Percentiles rank a stretch among this genome's conserved stretches.
Evolutionary conservation across 352 stramenopile species (phyloP).

Genomic region (Phytophthora kernoviae): DNA sequence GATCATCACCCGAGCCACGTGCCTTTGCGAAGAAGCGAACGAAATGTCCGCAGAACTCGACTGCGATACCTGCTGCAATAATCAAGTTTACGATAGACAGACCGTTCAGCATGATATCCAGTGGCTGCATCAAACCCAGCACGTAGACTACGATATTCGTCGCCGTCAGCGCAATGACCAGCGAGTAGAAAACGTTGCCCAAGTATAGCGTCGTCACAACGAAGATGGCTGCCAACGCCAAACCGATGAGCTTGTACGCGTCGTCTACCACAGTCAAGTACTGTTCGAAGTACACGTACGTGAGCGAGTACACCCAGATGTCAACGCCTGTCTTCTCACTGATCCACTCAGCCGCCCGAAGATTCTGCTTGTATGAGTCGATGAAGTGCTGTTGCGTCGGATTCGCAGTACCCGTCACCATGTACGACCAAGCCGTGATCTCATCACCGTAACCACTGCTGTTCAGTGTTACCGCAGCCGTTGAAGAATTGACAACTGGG

Average conservation of each 20-base stretch:
- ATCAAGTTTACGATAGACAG: constrained; percentile 88
- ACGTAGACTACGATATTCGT: constrained; percentile 62
- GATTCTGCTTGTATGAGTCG: constrained; percentile 63
- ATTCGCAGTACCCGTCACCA: constrained; percentile 60
- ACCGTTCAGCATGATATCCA: constrained; percentile 78
- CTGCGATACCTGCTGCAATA: constrained; percentile 76
- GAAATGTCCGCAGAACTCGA: constrained; percentile 88
- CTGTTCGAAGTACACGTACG: constrained; percentile 72
- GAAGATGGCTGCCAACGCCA: constrained; percentile 55
- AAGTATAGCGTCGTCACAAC: constrained; percentile 59
- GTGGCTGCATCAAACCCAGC: constrained; percentile 58
- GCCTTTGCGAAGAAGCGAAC: constrained; percentile 70
- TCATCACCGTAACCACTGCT: constrained; percentile 50
- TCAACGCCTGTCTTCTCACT: constrained; percentile 63
- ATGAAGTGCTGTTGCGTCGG: constrained; percentile 63
- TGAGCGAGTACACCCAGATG: constrained; percentile 62
- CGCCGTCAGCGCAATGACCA: constrained; percentile 49
- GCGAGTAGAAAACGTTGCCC: constrained; percentile 46
- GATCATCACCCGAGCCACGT: constrained; percentile 39
- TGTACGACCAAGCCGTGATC: constrained; percentile 76
- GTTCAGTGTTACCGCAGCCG: constrained; percentile 53
- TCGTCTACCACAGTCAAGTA: constrained; percentile 64
- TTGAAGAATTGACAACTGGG: constrained; percentile 44
- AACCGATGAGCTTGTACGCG: constrained; percentile 55
- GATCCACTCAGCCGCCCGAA: constrained; percentile 55